Evolutionary conservation across 768 basidiomycete species (phyloP).

Genomic region (Russula virescens): DNA sequence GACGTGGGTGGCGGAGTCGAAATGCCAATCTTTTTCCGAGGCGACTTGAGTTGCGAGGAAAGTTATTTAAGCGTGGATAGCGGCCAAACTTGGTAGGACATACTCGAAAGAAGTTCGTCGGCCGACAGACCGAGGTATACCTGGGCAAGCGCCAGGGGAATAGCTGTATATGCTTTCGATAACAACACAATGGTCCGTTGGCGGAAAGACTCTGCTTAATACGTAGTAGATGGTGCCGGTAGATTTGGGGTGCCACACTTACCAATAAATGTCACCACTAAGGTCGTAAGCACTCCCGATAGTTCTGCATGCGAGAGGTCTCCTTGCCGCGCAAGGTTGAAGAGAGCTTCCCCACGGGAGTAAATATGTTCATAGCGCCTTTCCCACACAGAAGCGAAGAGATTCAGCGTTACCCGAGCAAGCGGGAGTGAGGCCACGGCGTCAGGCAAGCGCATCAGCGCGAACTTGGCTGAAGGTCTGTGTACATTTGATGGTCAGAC

Average conservation of each 20-base stretch:
- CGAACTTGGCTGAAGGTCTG: constrained; percentile 57
- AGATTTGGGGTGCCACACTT: background rate
- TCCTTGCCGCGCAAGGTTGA: constrained; percentile 37
- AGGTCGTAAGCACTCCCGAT: constrained; percentile 37
- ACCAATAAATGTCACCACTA: constrained; percentile 53
- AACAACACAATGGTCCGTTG: constrained; percentile 49
- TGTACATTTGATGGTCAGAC: constrained; percentile 4
- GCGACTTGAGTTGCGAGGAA: constrained; percentile 34
- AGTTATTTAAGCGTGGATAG: background rate
- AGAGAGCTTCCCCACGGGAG: constrained; percentile 39
- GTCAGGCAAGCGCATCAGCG: constrained; percentile 50
- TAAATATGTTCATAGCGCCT: constrained; percentile 55
- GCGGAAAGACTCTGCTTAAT: constrained; percentile 50
- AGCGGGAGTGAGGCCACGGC: constrained; percentile 41
- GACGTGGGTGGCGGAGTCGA: constrained; percentile 41
- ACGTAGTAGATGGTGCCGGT: background rate
- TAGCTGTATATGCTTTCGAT: constrained; percentile 58
- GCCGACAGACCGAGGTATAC: constrained; percentile 47
- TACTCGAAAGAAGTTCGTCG: constrained; percentile 34
- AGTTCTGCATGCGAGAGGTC: constrained; percentile 45
- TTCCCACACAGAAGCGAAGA: constrained; percentile 48
- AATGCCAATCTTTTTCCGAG: constrained; percentile 45
- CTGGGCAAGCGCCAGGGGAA: constrained; percentile 50
- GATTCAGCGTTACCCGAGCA: constrained; percentile 39
- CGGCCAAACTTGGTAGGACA: constrained; percentile 18